phyloP scores from a whole-genome alignment of 2,329 filamentous ascomycete genomes.

The Fusarium sp. region DNA sequence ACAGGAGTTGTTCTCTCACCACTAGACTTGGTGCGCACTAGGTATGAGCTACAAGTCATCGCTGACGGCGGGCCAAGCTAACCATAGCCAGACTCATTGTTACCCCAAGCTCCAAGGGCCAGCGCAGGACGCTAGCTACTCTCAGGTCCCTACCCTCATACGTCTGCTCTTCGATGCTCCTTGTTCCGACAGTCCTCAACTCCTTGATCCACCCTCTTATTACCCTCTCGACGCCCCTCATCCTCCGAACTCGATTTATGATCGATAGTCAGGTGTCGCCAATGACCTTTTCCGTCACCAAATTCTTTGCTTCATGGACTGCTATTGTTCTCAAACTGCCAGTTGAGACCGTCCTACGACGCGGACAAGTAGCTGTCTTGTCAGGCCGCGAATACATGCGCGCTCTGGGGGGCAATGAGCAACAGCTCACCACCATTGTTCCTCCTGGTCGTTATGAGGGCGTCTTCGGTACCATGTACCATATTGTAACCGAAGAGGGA shows the following conservation, averaged over 20 bases:
- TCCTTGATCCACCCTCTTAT: conserved; percentile 88
- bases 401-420: conserved; percentile 62
- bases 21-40: conserved; percentile 89
- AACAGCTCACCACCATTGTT: conserved; percentile 80
- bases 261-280: conserved; percentile 89
- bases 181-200: conserved; percentile 90
- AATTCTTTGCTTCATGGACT: conserved; percentile 84
- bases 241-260: conserved; percentile 87
- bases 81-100: conserved; percentile 78
- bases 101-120: conserved; percentile 81
- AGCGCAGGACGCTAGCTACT: conserved; percentile 84
- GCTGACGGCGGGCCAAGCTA: conserved; percentile 39
- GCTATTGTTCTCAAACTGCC: conserved; percentile 92
- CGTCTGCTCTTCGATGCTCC: conserved; percentile 77
- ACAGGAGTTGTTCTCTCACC: conserved; percentile 89
- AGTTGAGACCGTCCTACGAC: conserved; percentile 90
- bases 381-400: conserved; percentile 67
- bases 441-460: conserved; percentile 86
- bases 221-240: conserved; percentile 85
- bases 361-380: conserved; percentile 86
- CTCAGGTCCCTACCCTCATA: conserved; percentile 86
- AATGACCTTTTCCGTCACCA: conserved; percentile 84
- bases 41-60: conserved; percentile 53
- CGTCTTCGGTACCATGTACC: conserved; percentile 92
- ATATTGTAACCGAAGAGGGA: conserved; percentile 88